Evolutionary conservation across 441 rosid genomes (phyloP).

Genomic region (Eutrema salsugineum): DNA sequence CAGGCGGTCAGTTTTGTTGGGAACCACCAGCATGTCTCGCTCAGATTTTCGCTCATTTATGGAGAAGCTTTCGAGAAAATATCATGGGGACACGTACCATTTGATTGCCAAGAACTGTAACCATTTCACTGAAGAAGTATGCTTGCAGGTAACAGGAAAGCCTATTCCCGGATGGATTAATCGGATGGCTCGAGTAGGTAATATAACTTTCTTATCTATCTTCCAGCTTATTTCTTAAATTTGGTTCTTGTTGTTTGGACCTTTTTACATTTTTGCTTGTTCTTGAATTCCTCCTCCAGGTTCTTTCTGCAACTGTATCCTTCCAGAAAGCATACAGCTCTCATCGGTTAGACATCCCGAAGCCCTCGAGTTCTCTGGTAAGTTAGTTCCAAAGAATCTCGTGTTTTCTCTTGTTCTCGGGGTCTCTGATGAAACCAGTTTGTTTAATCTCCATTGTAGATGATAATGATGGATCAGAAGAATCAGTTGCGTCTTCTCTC

Average conservation of each 20-base stretch:
- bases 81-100: conserved; percentile 89
- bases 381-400: conserved; percentile 7
- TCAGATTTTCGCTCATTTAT: conserved; percentile 78
- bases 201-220: conserved; percentile 8
- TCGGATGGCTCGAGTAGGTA: conserved; percentile 90
- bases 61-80: conserved; percentile 76
- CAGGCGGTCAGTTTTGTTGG: conserved; percentile 77
- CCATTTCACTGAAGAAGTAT: conserved; percentile 94
- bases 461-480: conserved; percentile 43
- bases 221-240: not conserved
- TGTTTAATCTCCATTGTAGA: conserved; percentile 26
- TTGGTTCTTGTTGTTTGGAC: not conserved
- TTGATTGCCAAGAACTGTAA: conserved; percentile 97
- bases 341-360: conserved; percentile 81
- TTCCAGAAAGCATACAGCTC: conserved; percentile 87
- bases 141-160: conserved; percentile 74
- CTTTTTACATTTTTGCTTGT: not conserved
- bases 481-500: conserved; percentile 47
- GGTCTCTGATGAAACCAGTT: not conserved
- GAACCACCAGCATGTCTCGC: conserved; percentile 62
- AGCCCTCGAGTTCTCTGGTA: conserved; percentile 70
- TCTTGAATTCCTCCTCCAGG: conserved; percentile 47
- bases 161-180: conserved; percentile 96
- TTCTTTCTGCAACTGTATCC: conserved; percentile 90
- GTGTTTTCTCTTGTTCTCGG: not conserved